phyloP scores from a whole-genome alignment of 768 basidiomycete species.

The Pisolithus albus region DNA sequence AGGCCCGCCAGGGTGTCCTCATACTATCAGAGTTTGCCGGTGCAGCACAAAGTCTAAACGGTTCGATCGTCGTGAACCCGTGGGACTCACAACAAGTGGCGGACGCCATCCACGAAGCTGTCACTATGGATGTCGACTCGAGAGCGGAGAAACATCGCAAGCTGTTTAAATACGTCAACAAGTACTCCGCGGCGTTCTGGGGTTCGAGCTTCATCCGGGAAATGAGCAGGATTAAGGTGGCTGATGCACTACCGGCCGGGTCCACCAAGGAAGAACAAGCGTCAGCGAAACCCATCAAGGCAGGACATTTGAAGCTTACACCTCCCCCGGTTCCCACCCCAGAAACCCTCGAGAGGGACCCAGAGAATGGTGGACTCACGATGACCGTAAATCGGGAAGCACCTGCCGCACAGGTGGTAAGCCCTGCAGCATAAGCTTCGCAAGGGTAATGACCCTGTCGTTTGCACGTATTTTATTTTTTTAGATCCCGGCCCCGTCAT shows the following conservation, averaged over 20 bases:
- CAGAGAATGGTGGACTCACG: conserved; percentile 29
- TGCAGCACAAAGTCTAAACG: conserved; percentile 92
- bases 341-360: conserved; percentile 18
- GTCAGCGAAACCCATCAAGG: background rate
- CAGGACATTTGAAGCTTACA: no score
- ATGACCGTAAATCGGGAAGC: conserved; percentile 35
- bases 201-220: conserved; percentile 85
- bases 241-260: conserved; percentile 15
- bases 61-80: conserved; percentile 95
- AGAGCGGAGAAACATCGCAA: conserved; percentile 93
- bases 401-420: conserved; percentile 29
- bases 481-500: conserved; percentile 17
- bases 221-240: conserved; percentile 57
- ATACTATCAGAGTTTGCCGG: conserved; percentile 98
- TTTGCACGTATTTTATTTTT: conserved; percentile 10
- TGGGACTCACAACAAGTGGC: conserved; percentile 99
- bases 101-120: conserved; percentile 92
- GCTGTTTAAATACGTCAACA: conserved; percentile 93
- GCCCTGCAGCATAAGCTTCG: conserved; percentile 26
- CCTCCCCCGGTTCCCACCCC: no score
- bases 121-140: conserved; percentile 76
- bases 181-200: conserved; percentile 92
- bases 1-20: conserved; percentile 89
- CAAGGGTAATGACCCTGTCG: conserved; percentile 22
- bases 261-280: conserved; percentile 28